Base-by-base conservation (phyloP, 805 yeast species). In the Zygosaccharomyces siamensis region DNA sequence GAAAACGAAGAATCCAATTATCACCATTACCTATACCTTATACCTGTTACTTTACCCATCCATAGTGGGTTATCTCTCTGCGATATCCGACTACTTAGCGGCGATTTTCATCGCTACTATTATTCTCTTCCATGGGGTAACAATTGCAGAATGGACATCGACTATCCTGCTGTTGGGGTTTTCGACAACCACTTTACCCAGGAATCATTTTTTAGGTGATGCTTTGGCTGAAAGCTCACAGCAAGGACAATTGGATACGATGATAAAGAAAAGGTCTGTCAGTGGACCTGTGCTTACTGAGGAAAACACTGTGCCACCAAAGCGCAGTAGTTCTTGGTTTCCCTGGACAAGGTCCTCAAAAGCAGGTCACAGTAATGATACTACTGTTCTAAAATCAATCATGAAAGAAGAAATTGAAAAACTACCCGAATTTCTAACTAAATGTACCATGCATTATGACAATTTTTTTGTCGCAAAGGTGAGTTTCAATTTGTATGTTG, bases 401-500 rank as follows among this genome's bases (percentile, higher is more conserved):
- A 72, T 86, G 4, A 64, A 64, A n/a, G 74, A 72, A 39, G 62
- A 64, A 8, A 73, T 86, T n/a, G 62, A 68, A 23, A 59, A 61
- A 1, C 63, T 81, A n/a, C 81, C 78, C 11, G 69, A 68, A 33
- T 86, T 77, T 65, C 80, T 76, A 57, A 63, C 74, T 2, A 64
- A 69, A 4, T 83, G 81, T 57, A 60, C 61, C 5, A 60, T 85
- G 12, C 71, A 75, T 11, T 24, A 61, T 40, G 49, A 71, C 62
- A 57, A 70, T 39, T 47, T 85, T 7, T 69, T 78, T 44, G 68
- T 86, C 5, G 74, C 85, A 3, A 80, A 83, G 55, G 82, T 84
- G 33, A 85, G 82, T 60, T 79, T 80, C 60, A 76, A 75, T 50
- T 67, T 83, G 3, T 80, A 74, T 55, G 73, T 86, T 21, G 78